Conservation (phyloP, 2,329 filamentous ascomycete genomes). For the Cladosporium sp. region DNA sequence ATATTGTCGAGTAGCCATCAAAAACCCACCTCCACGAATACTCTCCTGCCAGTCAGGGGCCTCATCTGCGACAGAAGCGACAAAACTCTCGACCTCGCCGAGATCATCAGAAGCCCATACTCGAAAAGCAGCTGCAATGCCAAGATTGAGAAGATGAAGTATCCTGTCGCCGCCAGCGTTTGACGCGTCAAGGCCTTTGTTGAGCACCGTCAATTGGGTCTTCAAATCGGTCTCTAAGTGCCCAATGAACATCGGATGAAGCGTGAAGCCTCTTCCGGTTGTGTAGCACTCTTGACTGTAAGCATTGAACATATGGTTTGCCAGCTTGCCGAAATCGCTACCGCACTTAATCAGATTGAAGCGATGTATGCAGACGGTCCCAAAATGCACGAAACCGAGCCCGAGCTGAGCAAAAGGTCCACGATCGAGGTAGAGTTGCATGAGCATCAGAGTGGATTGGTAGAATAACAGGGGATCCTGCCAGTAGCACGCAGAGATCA, state of each 20-base stretch:
- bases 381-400: slow-evolving; percentile 61
- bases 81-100: slow-evolving; percentile 63
- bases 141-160: slow-evolving; percentile 65
- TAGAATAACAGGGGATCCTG: slow-evolving; percentile 66
- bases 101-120: slow-evolving; percentile 66
- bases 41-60: slow-evolving; percentile 67
- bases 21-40: slow-evolving; percentile 62
- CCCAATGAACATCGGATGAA: slow-evolving; percentile 63
- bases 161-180: slow-evolving; percentile 64
- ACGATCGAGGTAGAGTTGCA: slow-evolving; percentile 57
- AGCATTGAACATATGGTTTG: slow-evolving; percentile 58
- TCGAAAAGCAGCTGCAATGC: slow-evolving; percentile 58
- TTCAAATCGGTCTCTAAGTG: slow-evolving; percentile 61
- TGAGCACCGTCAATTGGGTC: slow-evolving; percentile 53
- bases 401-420: slow-evolving; percentile 66
- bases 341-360: slow-evolving; percentile 67
- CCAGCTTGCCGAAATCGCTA: slow-evolving; percentile 56
- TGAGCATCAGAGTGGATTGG: slow-evolving; percentile 60
- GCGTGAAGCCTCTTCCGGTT: slow-evolving; percentile 60
- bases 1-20: slow-evolving; percentile 61
- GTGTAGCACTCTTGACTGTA: slow-evolving; percentile 58
- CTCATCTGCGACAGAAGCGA: slow-evolving; percentile 66
- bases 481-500: slow-evolving; percentile 68
- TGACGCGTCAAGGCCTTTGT: slow-evolving; percentile 60
- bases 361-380: slow-evolving; percentile 59